phyloP scores from a whole-genome alignment of 345 rosid species.

The Melaleuca quinquenervia region DNA sequence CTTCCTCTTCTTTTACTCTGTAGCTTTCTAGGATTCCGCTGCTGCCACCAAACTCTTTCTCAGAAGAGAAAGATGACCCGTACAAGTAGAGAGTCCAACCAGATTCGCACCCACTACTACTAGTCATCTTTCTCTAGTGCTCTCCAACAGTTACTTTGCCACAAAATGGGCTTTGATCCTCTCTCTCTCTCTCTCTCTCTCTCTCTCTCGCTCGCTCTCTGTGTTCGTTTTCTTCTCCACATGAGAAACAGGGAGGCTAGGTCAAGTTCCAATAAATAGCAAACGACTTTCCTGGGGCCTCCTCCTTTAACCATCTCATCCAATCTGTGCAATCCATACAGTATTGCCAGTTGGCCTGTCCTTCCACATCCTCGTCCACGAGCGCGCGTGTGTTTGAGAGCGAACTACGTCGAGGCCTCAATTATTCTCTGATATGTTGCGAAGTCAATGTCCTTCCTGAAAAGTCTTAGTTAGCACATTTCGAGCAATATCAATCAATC shows the following conservation, averaged over 20 bases:
- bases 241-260: background rate
- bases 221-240: background rate
- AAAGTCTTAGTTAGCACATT: background rate
- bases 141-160: background rate
- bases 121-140: background rate
- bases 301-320: background rate
- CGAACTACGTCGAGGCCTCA: background rate
- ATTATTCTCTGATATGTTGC: background rate
- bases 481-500: background rate
- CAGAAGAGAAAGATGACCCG: background rate
- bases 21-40: background rate
- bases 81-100: constrained; percentile 13
- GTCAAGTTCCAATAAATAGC: background rate
- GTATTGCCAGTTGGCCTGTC: constrained; percentile 3
- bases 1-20: background rate
- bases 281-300: background rate
- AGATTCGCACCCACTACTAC: constrained; percentile 7
- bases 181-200: background rate
- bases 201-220: background rate
- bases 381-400: background rate
- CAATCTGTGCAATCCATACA: background rate
- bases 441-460: background rate
- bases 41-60: background rate
- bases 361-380: background rate
- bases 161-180: background rate